Conservation (phyloP, 202 grass and related monocot species). For the Carex sylvatica region DNA sequence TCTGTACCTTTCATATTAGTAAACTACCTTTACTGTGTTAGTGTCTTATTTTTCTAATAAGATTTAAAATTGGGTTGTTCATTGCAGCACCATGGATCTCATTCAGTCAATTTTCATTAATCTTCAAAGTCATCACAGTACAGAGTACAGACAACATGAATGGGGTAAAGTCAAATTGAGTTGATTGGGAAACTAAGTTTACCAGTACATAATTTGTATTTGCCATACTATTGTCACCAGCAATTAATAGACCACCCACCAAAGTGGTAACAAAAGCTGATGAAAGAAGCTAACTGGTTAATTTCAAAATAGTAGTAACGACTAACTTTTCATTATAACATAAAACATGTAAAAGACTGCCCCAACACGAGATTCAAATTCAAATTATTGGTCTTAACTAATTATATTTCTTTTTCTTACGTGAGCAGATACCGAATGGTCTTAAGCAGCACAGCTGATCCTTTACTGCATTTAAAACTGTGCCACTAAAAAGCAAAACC, state of each 20-base stretch:
- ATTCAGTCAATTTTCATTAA: background rate
- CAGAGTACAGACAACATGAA: background rate
- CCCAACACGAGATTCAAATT: background rate
- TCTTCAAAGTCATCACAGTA: no score
- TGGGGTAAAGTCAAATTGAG: background rate
- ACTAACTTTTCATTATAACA: background rate
- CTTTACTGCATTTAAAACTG: conserved; percentile 48
- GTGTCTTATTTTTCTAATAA: background rate
- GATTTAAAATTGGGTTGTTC: background rate
- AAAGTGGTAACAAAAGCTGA: background rate
- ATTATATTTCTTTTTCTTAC: background rate
- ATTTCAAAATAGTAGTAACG: background rate
- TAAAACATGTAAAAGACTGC: background rate
- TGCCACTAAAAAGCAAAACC: conserved; percentile 30
- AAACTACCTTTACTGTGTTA: background rate
- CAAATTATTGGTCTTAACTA: background rate
- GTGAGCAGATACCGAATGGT: conserved; percentile 55
- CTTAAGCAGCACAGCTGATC: conserved; percentile 44
- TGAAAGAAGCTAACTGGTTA: background rate
- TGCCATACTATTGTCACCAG: background rate
- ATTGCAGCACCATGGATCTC: background rate
- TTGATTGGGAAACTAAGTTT: background rate
- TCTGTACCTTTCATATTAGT: background rate
- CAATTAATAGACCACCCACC: background rate
- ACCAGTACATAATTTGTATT: background rate